These are phyloP conservation scores for Neurospora hispaniola DNA, from an alignment of 495 filamentous ascomycete genomes.

Conservation along the genomic window DNA sequence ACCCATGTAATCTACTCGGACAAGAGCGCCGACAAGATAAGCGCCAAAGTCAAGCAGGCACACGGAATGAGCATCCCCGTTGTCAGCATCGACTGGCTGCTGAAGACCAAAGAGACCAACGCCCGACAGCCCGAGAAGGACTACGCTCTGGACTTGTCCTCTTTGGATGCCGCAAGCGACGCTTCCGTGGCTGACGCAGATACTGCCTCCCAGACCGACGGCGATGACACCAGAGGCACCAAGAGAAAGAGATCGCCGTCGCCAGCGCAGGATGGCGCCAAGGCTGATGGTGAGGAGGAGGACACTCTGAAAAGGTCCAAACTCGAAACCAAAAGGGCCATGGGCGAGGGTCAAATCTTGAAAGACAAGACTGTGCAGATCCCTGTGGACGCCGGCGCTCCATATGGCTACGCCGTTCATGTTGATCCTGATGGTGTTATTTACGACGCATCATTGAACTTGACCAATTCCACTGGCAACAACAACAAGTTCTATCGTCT, in stretches of 20 bases:
- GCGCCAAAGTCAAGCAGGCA: constrained; percentile 40
- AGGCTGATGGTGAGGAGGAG: background rate
- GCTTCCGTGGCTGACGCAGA: background rate
- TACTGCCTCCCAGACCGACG: constrained; percentile 1
- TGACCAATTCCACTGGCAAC: constrained; percentile 47
- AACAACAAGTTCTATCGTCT: constrained; percentile 69
- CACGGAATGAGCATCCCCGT: constrained; percentile 39
- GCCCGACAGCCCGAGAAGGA: constrained; percentile 25
- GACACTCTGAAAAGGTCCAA: constrained; percentile 9
- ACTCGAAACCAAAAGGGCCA: constrained; percentile 16
- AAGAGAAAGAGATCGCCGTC: constrained; percentile 17
- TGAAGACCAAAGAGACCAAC: constrained; percentile 35
- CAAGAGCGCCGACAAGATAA: constrained; percentile 41
- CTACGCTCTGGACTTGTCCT: constrained; percentile 2
- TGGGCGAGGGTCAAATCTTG: constrained; percentile 32
- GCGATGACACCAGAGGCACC: background rate
- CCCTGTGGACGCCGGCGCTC: constrained; percentile 35
- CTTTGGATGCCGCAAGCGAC: background rate
- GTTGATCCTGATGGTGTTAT: constrained; percentile 54
- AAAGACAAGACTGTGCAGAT: constrained; percentile 36
- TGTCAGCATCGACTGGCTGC: constrained; percentile 53
- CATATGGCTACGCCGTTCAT: constrained; percentile 41
- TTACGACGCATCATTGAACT: constrained; percentile 53
- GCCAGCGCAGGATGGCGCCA: background rate
- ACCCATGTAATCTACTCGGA: constrained; percentile 53